phyloP scores from a whole-genome alignment of 805 yeast genomes.

The Candida sanyiensis region DNA sequence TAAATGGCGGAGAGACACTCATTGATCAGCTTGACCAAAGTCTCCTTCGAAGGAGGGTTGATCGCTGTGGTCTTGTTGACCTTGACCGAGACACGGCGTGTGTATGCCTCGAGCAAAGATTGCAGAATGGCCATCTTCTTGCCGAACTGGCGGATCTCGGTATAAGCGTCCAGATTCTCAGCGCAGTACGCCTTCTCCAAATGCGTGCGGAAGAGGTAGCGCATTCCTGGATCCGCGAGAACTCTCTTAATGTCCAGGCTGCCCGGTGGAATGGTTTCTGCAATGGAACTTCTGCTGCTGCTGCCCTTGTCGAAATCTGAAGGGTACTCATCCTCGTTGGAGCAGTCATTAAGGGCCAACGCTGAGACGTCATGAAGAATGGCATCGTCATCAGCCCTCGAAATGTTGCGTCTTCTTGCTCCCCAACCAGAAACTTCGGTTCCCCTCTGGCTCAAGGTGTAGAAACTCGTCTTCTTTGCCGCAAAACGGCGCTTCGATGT shows the following conservation, averaged over 20 bases:
- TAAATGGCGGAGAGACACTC: slow-evolving; percentile 58
- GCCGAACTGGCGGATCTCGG: slow-evolving; percentile 49
- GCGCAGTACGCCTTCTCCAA: slow-evolving; percentile 58
- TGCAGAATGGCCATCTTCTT: slow-evolving; percentile 40
- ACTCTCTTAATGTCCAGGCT: slow-evolving; percentile 32
- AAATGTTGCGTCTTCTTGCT: slow-evolving; percentile 4
- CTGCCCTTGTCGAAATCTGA: slow-evolving; percentile 13
- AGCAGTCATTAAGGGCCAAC: slow-evolving; percentile 18
- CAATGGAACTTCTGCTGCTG: not conserved
- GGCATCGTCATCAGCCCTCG: slow-evolving; percentile 17
- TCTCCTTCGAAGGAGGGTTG: slow-evolving; percentile 13
- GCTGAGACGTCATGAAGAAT: slow-evolving; percentile 12
- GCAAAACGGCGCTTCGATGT: slow-evolving; percentile 25
- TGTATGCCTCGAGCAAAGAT: slow-evolving; percentile 31
- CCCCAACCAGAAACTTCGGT: slow-evolving; percentile 34
- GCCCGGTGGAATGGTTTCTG: not conserved
- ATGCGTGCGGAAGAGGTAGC: slow-evolving; percentile 61
- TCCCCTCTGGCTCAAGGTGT: slow-evolving; percentile 40
- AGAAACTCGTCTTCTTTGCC: slow-evolving; percentile 36
- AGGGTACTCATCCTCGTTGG: slow-evolving; percentile 9
- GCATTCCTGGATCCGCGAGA: slow-evolving; percentile 69
- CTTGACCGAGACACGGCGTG: slow-evolving; percentile 9
- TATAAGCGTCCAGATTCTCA: slow-evolving; percentile 72
- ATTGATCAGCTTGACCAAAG: slow-evolving; percentile 40
- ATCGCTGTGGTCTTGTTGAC: slow-evolving; percentile 10